Conservation (phyloP, 2,329 filamentous ascomycete genomes). For the Xylaria sp. region DNA sequence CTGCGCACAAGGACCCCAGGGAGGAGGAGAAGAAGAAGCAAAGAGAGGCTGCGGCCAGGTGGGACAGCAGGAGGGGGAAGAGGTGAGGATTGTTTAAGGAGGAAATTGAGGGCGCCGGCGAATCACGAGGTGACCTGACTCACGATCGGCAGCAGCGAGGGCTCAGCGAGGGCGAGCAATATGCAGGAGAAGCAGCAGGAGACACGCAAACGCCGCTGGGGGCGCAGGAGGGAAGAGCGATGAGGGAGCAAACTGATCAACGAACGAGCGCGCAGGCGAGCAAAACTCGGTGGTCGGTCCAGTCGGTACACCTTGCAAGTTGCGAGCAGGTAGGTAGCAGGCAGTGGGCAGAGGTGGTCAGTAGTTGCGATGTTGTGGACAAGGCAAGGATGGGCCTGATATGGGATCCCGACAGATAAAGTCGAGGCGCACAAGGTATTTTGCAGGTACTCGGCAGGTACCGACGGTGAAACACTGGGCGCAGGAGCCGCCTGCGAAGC, state of each 20-base stretch:
- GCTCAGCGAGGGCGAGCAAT: not conserved
- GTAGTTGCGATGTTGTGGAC: not conserved
- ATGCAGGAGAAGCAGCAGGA: not conserved
- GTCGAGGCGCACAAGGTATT: no score
- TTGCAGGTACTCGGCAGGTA: no score
- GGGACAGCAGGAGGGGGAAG: no score
- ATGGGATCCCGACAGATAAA: not conserved
- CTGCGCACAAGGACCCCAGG: not conserved
- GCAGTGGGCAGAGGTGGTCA: not conserved
- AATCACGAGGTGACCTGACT: no score
- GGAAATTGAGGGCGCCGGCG: no score
- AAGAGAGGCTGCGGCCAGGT: not conserved
- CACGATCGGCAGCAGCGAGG: no score
- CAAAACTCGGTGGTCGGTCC: not conserved
- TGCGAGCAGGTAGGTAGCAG: not conserved
- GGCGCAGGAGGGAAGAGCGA: not conserved
- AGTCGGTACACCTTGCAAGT: not conserved
- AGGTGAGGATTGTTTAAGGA: no score
- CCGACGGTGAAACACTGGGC: no score
- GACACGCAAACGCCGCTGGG: not conserved
- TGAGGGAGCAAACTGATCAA: not conserved
- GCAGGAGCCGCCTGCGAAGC: no score
- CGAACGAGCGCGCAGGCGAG: not conserved
- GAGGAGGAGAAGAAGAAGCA: not conserved
- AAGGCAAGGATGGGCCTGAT: not conserved